A percentile compares a stretch with the other conserved stretches of the same genome.
These are phyloP conservation scores for Termitomyces heimii DNA, from an alignment of 768 basidiomycete species.

Conservation along the genomic window DNA sequence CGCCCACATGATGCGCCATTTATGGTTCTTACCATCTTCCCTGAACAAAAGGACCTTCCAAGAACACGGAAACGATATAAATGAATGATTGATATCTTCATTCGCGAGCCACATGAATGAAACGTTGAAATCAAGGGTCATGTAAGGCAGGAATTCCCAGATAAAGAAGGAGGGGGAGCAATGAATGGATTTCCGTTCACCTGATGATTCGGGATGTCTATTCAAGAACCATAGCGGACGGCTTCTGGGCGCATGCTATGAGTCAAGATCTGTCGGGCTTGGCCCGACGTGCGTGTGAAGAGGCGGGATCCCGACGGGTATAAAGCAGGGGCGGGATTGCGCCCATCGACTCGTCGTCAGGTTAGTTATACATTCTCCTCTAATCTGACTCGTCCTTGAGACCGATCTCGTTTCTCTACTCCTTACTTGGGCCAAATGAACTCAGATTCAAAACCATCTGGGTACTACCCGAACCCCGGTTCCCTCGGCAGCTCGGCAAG, in stretches of 20 bases:
- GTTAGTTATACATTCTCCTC: background rate
- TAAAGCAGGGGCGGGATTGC: background rate
- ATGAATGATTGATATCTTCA: background rate
- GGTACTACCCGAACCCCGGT: background rate
- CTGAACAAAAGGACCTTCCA: background rate
- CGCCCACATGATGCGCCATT: background rate
- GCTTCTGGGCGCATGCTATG: background rate
- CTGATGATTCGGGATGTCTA: background rate
- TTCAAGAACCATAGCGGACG: background rate
- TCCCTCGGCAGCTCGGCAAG: background rate
- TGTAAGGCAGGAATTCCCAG: background rate
- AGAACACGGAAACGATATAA: background rate
- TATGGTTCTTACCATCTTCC: background rate
- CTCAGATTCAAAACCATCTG: background rate
- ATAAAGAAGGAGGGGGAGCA: background rate
- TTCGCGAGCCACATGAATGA: background rate
- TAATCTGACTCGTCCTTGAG: background rate
- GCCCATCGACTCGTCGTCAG: background rate
- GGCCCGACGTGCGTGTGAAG: background rate
- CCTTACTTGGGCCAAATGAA: background rate
- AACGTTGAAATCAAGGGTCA: background rate
- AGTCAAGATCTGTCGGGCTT: background rate
- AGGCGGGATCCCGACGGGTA: background rate
- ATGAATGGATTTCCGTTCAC: background rate
- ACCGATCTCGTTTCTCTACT: background rate